phyloP scores from a whole-genome alignment of 257 asterid genomes.

The Plectranthus barbatus region DNA sequence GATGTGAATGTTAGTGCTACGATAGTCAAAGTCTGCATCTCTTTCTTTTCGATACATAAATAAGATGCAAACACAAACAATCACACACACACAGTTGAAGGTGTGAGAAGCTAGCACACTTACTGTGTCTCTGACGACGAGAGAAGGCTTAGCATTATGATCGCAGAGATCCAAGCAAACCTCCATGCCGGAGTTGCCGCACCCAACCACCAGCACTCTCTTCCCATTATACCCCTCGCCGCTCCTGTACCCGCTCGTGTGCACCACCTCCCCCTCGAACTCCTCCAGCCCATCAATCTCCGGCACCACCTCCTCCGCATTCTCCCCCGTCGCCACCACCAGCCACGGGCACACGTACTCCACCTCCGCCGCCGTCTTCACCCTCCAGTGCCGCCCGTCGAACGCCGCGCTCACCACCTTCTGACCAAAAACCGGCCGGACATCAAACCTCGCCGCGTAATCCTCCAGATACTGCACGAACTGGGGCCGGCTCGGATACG shows the following conservation, averaged over 20 bases:
- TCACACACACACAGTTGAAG: no score
- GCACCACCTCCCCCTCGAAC: constrained; percentile 46
- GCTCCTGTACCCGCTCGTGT: constrained; percentile 50
- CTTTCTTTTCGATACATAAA: no score
- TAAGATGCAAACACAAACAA: no score
- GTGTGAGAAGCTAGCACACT: constrained; percentile 1
- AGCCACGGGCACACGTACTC: constrained; percentile 62
- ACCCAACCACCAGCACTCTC: constrained; percentile 71
- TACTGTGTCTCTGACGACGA: constrained; percentile 62
- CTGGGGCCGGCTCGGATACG: constrained; percentile 45
- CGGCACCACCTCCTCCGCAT: constrained; percentile 73
- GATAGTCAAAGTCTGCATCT: no score
- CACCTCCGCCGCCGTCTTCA: constrained; percentile 23
- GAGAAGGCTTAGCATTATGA: constrained; percentile 48
- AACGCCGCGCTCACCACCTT: constrained; percentile 38
- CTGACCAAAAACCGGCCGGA: constrained; percentile 42
- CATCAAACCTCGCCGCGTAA: constrained; percentile 39
- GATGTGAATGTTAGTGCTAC: no score
- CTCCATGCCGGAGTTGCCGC: constrained; percentile 96
- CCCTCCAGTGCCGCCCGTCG: constrained; percentile 47
- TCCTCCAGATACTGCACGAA: constrained; percentile 48
- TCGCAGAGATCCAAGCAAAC: constrained; percentile 76
- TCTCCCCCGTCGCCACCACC: constrained; percentile 90
- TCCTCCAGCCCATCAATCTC: constrained; percentile 45
- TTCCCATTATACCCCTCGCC: constrained; percentile 53